Evolutionary conservation across 164 flowering plant species (phyloP).

Genomic region (Protea cynaroides): DNA sequence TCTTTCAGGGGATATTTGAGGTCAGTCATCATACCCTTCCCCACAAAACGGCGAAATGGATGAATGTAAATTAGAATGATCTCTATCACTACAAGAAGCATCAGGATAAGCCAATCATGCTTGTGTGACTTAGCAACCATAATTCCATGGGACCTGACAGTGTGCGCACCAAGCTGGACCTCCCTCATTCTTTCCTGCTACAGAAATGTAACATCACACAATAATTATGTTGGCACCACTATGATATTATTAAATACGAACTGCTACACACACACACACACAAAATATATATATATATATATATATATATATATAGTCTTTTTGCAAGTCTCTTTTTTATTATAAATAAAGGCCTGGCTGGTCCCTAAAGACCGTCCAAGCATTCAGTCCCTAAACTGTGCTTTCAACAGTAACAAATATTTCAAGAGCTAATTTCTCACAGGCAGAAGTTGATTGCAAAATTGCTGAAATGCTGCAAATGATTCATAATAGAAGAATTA

Average conservation of each 20-base stretch:
- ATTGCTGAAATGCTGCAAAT: too few species aligned
- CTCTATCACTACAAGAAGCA: constrained; percentile 55
- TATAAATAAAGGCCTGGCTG: too few species aligned
- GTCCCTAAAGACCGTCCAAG: too few species aligned
- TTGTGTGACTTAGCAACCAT: constrained; percentile 40
- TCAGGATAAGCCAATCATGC: constrained; percentile 77
- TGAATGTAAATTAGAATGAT: constrained; percentile 36
- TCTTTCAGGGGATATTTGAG: constrained; percentile 66
- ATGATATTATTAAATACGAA: not conserved
- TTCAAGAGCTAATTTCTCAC: not conserved
- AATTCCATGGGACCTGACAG: constrained; percentile 50
- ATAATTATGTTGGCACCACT: not conserved
- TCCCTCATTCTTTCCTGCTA: constrained; percentile 26
- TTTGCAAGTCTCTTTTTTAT: too few species aligned
- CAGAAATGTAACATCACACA: not conserved
- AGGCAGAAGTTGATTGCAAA: not conserved
- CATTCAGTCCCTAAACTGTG: too few species aligned
- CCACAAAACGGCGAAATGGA: constrained; percentile 81
- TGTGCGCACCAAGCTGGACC: constrained; percentile 29
- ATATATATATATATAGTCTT: too few species aligned
- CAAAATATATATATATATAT: too few species aligned
- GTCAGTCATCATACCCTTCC: constrained; percentile 74
- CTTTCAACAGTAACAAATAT: not conserved
- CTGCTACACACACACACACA: too few species aligned
- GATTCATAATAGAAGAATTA: too few species aligned